Conservation (phyloP, 1,139 yeast species). For the Kluyveromyces sp. region DNA sequence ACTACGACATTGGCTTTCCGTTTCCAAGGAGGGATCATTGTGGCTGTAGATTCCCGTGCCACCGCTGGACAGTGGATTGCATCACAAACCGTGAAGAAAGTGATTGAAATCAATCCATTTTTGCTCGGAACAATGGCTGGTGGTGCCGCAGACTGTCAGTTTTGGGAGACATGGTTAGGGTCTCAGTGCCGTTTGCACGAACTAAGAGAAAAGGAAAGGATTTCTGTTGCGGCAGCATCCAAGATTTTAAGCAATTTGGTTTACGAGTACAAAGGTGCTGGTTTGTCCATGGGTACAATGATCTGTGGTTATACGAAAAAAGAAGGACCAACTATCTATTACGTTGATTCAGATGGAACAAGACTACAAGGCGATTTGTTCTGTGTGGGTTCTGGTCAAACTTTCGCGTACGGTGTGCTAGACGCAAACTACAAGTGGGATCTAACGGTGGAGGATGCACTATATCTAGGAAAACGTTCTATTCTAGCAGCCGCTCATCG, state of each 20-base stretch:
- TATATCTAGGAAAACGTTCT: constrained; percentile 89
- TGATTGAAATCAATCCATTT: constrained; percentile 91
- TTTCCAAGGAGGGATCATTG: constrained; percentile 91
- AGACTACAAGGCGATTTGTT: constrained; percentile 90
- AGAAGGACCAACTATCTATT: constrained; percentile 92
- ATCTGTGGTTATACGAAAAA: constrained; percentile 93
- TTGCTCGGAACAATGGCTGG: constrained; percentile 98
- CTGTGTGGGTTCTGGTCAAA: constrained; percentile 99
- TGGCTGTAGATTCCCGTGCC: constrained; percentile 96
- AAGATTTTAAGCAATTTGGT: constrained; percentile 87
- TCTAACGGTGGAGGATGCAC: constrained; percentile 82
- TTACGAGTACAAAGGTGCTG: constrained; percentile 93
- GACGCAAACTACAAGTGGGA: constrained; percentile 92
- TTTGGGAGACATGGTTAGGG: constrained; percentile 99
- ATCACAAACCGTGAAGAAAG: constrained; percentile 95
- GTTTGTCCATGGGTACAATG: constrained; percentile 99
- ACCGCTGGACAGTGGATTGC: constrained; percentile 99
- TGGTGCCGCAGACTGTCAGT: constrained; percentile 99
- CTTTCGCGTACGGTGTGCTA: constrained; percentile 98
- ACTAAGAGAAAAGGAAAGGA: constrained; percentile 87
- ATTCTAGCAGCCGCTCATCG: constrained; percentile 97
- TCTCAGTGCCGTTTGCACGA: constrained; percentile 94
- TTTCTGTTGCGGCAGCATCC: constrained; percentile 94
- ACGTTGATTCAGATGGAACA: constrained; percentile 96
- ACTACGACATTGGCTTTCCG: constrained; percentile 96